A percentile compares a stretch with the other conserved stretches of the same genome.
phyloP scores from a whole-genome alignment of 73 alveolate genomes.

The Paramecium biaurelia region DNA sequence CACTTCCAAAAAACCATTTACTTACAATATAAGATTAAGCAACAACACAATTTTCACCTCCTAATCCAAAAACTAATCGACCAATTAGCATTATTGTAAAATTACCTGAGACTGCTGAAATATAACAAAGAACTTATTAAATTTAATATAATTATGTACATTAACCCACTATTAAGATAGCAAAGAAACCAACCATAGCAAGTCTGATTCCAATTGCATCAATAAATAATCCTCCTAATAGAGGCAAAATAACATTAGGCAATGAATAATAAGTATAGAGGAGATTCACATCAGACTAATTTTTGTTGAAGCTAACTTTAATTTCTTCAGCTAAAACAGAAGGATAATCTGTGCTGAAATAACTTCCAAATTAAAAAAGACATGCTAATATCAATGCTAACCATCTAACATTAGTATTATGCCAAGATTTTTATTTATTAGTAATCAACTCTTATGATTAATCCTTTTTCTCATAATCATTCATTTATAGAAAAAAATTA shows the following conservation, averaged over 20 bases:
- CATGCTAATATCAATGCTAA: constrained; percentile 57
- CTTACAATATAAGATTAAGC: constrained; percentile 87
- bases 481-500: background rate
- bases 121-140: background rate
- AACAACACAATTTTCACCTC: constrained; percentile 84
- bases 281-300: constrained; percentile 62
- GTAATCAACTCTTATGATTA: background rate
- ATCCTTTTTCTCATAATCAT: background rate
- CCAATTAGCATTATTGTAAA: constrained; percentile 65
- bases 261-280: constrained; percentile 77
- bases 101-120: background rate
- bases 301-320: background rate
- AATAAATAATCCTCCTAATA: constrained; percentile 86
- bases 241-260: constrained; percentile 85
- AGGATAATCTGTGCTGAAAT: constrained; percentile 67
- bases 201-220: constrained; percentile 66
- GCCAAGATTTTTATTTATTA: background rate
- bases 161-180: constrained; percentile 1
- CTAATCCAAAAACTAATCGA: constrained; percentile 93
- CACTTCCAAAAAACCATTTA: constrained; percentile 95
- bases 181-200: constrained; percentile 17
- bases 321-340: constrained; percentile 61
- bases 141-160: background rate
- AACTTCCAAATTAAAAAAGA: constrained; percentile 64
- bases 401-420: constrained; percentile 54